These are phyloP conservation scores for Creolimax fragrantissima DNA, from an alignment of 78 protist species.

Conservation along the genomic window DNA sequence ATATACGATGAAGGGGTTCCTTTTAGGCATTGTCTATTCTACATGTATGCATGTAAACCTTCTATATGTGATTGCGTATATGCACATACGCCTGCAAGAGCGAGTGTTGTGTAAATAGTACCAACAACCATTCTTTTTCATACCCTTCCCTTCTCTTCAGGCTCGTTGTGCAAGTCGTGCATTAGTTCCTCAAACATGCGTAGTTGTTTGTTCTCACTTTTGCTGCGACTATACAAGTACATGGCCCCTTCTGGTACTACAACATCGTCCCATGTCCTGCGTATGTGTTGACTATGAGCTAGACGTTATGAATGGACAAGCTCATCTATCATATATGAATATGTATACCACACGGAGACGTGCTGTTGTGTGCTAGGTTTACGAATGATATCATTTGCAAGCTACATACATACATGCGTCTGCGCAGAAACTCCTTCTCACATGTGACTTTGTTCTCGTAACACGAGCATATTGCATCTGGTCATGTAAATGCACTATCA, in stretches of 20 bases:
- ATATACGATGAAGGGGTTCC: too few species aligned
- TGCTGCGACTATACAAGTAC: neutral
- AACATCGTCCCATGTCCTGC: neutral
- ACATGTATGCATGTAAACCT: too few species aligned
- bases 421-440: neutral
- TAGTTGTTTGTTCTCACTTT: neutral
- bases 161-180: conserved; percentile 1
- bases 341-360: neutral
- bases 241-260: conserved; percentile 1
- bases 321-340: neutral
- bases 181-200: neutral
- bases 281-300: neutral
- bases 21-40: too few species aligned
- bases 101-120: too few species aligned
- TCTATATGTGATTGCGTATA: too few species aligned
- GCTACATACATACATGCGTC: neutral
- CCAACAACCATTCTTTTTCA: too few species aligned
- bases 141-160: neutral
- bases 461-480: too few species aligned
- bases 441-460: too few species aligned
- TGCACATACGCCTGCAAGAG: too few species aligned
- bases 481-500: too few species aligned
- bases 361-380: neutral
- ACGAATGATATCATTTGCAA: neutral
- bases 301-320: neutral